These are phyloP conservation scores for Verticillium zaregamsianum DNA, from an alignment of 2,329 filamentous ascomycete genomes.

Conservation along the genomic window DNA sequence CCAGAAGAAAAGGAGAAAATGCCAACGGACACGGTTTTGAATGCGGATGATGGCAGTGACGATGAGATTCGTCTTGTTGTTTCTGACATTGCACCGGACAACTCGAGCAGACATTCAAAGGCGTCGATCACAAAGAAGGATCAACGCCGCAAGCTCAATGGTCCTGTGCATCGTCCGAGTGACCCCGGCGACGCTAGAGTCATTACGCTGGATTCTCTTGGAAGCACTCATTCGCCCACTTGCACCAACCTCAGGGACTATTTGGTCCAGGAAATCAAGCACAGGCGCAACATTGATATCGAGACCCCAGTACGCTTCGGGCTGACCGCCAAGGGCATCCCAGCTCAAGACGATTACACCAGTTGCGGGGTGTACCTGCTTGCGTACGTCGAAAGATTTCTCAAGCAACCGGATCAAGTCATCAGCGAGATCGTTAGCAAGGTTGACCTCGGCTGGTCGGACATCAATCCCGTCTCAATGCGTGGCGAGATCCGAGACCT, in stretches of 20 bases:
- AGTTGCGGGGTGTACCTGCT: slow-evolving; percentile 89
- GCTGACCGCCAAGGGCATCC: slow-evolving; percentile 71
- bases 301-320: slow-evolving; percentile 30
- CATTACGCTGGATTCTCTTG: slow-evolving; percentile 84
- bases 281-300: slow-evolving; percentile 48
- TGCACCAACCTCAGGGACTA: slow-evolving; percentile 71
- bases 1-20: neutral
- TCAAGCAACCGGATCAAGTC: slow-evolving; percentile 69
- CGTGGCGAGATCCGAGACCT: slow-evolving; percentile 62
- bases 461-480: slow-evolving; percentile 55
- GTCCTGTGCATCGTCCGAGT: slow-evolving; percentile 10
- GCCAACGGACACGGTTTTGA: neutral
- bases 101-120: neutral
- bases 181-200: slow-evolving; percentile 61
- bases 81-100: neutral
- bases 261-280: slow-evolving; percentile 65
- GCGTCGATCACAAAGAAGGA: too few relatives aligned
- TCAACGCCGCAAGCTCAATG: neutral
- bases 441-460: slow-evolving; percentile 40
- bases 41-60: neutral
- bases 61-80: neutral
- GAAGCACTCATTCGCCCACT: slow-evolving; percentile 57
- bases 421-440: slow-evolving; percentile 61
- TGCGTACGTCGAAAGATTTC: slow-evolving; percentile 79
- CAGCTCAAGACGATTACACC: slow-evolving; percentile 75